Evolutionary conservation across 495 filamentous ascomycete genomes (phyloP), one percentile per base, ranked within the genome.

Genomic region (Emericellopsis terricola): DNA sequence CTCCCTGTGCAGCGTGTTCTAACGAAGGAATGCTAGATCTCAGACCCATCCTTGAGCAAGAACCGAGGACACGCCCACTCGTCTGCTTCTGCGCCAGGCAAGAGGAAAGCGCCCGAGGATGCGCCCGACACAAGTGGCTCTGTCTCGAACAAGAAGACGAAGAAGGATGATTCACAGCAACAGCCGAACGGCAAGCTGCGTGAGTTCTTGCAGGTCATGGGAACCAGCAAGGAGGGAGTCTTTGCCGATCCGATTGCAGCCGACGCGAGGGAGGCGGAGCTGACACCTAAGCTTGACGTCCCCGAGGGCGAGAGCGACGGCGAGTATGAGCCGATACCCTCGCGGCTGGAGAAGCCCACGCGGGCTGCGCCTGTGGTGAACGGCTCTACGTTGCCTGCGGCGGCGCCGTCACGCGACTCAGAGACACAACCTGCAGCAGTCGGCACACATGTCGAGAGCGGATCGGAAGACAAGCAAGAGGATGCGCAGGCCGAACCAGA

Each of bases 201-300:
- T 44, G 86, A 96, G 56, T 97, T 77, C 51, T 56, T 97, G 28
- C 75, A 79, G 38, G 68, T 83, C 28, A 86, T 92, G 81, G 67
- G 74, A 38, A 64, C 72, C 26, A 58, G 72, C 73, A 46, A 75
- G 58, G 28, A 83, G 76, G 71, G 63, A 68, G 26, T 23, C 27
- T 41, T 48, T 16, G 47, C 46, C n/a, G 37, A 46, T 16, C 40
- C 27, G 18, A 21, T 36, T 13, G 71, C 74, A 44, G 60, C 75
- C 45, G 61, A 64, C 39, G 43, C 53, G n/a, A 49, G 54, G 17
- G 34, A 41, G 43, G 48, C 34, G 29, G 51, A 37, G 20, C 45
- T 15, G 30, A 31, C 44, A 5, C 52, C 58, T 24, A 43, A 63
- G 4, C 48, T 65, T 18, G 62, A 48, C 15, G 29, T 59, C 5